Percentiles rank a stretch among this genome's conserved stretches.
phyloP scores from a whole-genome alignment of 306 rosid species.

The Dalbergia cultrata region DNA sequence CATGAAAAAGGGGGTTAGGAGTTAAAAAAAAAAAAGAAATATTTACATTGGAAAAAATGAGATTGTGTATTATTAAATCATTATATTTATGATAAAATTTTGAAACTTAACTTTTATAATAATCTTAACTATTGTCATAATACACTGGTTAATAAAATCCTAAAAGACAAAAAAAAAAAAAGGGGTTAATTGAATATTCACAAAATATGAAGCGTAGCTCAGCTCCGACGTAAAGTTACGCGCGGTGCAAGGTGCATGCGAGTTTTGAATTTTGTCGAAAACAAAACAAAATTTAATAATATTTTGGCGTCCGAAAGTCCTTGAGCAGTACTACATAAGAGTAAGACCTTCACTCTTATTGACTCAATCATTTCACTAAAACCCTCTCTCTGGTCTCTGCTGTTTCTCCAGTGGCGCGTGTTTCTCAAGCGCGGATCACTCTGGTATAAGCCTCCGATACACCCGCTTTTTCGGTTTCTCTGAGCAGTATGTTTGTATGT shows the following conservation, averaged over 20 bases:
- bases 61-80: too few species aligned
- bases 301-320: neutral
- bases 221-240: neutral
- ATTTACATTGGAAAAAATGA: too few species aligned
- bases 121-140: too few species aligned
- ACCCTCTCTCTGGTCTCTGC: neutral
- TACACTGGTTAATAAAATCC: too few species aligned
- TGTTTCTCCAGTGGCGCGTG: neutral
- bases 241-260: neutral
- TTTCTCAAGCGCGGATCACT: neutral
- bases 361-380: neutral
- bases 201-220: too few species aligned
- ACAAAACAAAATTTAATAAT: slow-evolving; percentile 4
- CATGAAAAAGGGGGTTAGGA: too few species aligned
- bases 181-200: too few species aligned
- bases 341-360: neutral
- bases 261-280: neutral
- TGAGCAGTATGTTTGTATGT: neutral
- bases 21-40: too few species aligned
- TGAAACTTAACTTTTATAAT: too few species aligned
- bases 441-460: neutral
- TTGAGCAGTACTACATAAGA: neutral
- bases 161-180: too few species aligned
- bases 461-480: neutral
- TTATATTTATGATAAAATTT: too few species aligned